Base-by-base conservation (phyloP, 2,329 filamentous ascomycete species). In the Nemania diffusa region DNA sequence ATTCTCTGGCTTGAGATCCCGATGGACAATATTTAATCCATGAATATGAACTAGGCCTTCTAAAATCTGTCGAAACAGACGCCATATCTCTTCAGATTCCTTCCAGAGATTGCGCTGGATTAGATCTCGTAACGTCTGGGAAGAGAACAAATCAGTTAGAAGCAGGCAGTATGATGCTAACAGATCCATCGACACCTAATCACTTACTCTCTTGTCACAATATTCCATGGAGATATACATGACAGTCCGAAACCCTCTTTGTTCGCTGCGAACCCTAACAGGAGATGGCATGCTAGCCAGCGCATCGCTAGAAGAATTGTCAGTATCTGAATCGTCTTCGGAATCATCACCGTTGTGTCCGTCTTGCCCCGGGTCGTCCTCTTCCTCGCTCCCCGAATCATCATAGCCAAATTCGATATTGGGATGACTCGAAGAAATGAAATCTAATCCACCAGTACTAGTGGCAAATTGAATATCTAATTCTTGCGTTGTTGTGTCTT, bases 211-310 rank as follows among this genome's bases (percentile, higher is more conserved):
- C 76, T 95, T 96, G 78, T 98, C 95, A 76, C 96, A 99, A 73
- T 97, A 97, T 77, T 99, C 96, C 96, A 99, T 99, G 68, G 97
- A 96, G 63, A 99, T 98, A 78, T 97, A 99, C 48, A 99, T 85
- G 6, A 94, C 90, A 0, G 91, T 94, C 59, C 87, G 88, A 67
- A 87, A 86, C 3, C 87, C 81, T 50, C 86, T 83, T 62, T 86
- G 83, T 48, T 80, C 80, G 51, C 74, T 76, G 65, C 75, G 73
- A 15, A 64, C 72, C 69, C 72, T 75, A 11, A 72, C 71, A 48
- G 64, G 74, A 42, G 53, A 77, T 57, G 71, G 52, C 73, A 50
- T 73, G 67, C 29, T 71, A 67, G 9, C 64, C 68, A 17, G 63
- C 63, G 44, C 71, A 72, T 62, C 73, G 67, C 62, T 68, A 17